phyloP scores from a whole-genome alignment of 176 grass and related monocot species.

The bread wheat (Triticum aestivum) region DNA sequence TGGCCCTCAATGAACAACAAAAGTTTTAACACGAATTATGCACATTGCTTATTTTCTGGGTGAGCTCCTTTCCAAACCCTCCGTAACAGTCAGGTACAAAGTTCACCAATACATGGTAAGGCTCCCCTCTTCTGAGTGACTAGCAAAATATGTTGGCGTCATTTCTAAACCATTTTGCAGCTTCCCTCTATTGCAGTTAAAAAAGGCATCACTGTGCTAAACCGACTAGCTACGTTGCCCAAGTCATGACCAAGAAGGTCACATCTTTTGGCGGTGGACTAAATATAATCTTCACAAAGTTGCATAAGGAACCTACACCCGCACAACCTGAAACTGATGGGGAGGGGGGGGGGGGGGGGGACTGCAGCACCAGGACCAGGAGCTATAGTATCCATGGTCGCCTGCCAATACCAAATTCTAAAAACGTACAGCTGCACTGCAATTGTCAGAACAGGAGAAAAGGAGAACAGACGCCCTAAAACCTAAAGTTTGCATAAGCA shows the following conservation, averaged over 20 bases:
- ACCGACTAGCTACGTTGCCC: not conserved
- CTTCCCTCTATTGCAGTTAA: conserved; percentile 2
- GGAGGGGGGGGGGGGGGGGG: no score
- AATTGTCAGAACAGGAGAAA: not conserved
- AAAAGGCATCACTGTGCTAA: not conserved
- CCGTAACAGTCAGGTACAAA: not conserved
- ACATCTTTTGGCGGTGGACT: not conserved
- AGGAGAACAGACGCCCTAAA: not conserved
- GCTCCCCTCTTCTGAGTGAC: not conserved
- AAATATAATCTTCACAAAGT: not conserved
- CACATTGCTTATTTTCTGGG: not conserved
- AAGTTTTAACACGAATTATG: not conserved
- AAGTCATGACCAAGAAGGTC: not conserved
- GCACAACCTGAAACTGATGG: not conserved
- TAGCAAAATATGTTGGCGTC: not conserved
- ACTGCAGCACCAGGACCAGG: not conserved
- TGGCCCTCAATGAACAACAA: not conserved
- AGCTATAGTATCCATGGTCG: not conserved
- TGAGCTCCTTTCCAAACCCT: not conserved
- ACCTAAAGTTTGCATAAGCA: not conserved
- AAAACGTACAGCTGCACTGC: not conserved
- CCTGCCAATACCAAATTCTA: not conserved
- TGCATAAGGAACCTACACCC: not conserved
- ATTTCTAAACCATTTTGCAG: not conserved
- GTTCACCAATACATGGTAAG: not conserved